A percentile compares a stretch with the other conserved stretches of the same genome.
Conservation (phyloP, 768 basidiomycete species). For the Chalciporus pseudorubinellus region DNA sequence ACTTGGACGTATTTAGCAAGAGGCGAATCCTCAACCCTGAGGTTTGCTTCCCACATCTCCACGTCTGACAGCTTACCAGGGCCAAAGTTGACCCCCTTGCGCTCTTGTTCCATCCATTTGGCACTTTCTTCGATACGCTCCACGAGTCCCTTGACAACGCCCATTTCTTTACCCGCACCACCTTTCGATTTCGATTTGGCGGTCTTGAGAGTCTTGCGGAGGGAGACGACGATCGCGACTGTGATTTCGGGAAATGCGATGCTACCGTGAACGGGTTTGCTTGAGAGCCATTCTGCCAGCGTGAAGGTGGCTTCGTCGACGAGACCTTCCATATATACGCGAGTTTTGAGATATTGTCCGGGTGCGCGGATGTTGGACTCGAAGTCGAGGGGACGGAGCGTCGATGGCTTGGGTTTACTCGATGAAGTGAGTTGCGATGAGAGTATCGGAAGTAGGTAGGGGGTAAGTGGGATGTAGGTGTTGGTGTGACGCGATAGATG, state of each 20-base stretch:
- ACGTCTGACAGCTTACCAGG: conserved; percentile 73
- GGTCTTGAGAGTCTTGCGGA: conserved; percentile 74
- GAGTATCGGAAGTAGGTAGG: conserved; percentile 85
- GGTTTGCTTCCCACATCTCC: conserved; percentile 63
- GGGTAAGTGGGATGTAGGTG: conserved; percentile 83
- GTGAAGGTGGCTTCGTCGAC: conserved; percentile 79
- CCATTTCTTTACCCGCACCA: conserved; percentile 51
- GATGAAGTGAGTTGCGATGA: conserved; percentile 66
- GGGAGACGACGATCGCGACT: conserved; percentile 69
- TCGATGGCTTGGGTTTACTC: conserved; percentile 76
- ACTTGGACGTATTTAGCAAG: conserved; percentile 80
- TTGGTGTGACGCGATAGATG: conserved; percentile 81
- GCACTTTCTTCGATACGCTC: conserved; percentile 87
- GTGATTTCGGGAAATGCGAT: conserved; percentile 93
- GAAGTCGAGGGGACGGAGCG: conserved; percentile 85
- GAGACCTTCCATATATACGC: conserved; percentile 78
- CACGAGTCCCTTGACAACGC: conserved; percentile 68
- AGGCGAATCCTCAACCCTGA: conserved; percentile 69
- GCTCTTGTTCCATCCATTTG: conserved; percentile 69
- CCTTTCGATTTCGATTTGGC: conserved; percentile 41
- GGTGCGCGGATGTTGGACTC: conserved; percentile 86
- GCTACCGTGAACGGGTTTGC: conserved; percentile 67
- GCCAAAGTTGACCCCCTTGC: conserved; percentile 69
- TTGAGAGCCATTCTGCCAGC: conserved; percentile 80
- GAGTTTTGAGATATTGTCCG: conserved; percentile 83